phyloP scores from a whole-genome alignment of 2,329 filamentous ascomycete species.

The Penicillium olsonii region DNA sequence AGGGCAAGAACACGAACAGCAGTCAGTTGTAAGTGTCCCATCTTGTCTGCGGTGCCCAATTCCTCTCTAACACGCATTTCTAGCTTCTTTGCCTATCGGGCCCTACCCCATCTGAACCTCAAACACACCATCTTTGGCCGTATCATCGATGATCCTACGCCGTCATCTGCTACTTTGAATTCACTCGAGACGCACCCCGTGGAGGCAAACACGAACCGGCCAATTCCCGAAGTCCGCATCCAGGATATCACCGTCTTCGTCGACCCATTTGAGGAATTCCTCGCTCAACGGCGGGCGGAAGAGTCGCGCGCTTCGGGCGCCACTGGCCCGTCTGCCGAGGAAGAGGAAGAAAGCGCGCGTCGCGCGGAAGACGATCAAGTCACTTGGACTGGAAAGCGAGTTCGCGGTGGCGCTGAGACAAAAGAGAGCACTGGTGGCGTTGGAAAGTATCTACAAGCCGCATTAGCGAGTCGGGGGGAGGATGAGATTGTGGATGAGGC shows the following conservation, averaged over 20 bases:
- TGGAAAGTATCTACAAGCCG: slow-evolving; percentile 80
- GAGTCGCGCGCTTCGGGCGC: slow-evolving; percentile 55
- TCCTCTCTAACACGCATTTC: slow-evolving; percentile 4
- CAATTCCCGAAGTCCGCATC: slow-evolving; percentile 76
- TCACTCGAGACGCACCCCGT: slow-evolving; percentile 76
- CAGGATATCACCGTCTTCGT: slow-evolving; percentile 82
- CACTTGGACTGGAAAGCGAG: slow-evolving; percentile 94
- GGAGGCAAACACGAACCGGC: slow-evolving; percentile 71
- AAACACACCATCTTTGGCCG: slow-evolving; percentile 97
- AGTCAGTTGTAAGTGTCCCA: slow-evolving; percentile 68
- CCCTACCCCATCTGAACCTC: slow-evolving; percentile 80
- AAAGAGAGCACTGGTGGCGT: slow-evolving; percentile 53
- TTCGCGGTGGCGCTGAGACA: slow-evolving; percentile 65
- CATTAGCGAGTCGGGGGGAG: slow-evolving; percentile 43
- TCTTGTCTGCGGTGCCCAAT: not conserved
- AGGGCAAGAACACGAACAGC: slow-evolving; percentile 96
- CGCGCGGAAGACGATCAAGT: slow-evolving; percentile 77
- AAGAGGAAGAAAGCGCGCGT: slow-evolving; percentile 28
- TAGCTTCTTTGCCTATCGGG: slow-evolving; percentile 83
- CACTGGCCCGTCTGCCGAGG: slow-evolving; percentile 13
- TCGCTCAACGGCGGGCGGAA: slow-evolving; percentile 68
- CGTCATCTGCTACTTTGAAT: slow-evolving; percentile 56
- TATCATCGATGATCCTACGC: slow-evolving; percentile 67
- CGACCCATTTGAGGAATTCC: slow-evolving; percentile 93
- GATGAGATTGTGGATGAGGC: slow-evolving; percentile 65